These are phyloP conservation scores for Pseudocercospora musae DNA, from an alignment of 2,329 filamentous ascomycete genomes.

Conservation along the genomic window DNA sequence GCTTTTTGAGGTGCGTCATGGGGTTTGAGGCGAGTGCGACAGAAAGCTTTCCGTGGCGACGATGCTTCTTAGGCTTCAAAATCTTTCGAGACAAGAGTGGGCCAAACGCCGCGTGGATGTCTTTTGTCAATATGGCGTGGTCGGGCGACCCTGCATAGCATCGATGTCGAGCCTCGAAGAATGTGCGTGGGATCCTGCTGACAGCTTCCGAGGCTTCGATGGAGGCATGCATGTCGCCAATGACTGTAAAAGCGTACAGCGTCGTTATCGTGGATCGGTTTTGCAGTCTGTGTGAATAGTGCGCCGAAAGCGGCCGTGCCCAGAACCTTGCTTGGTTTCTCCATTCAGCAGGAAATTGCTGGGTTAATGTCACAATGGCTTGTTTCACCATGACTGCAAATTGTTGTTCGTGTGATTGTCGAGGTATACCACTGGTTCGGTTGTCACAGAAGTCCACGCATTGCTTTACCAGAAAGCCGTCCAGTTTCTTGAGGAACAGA, in stretches of 20 bases:
- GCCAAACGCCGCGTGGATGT: slow-evolving; percentile 48
- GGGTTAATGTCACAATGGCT: slow-evolving; percentile 30
- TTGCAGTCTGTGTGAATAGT: slow-evolving; percentile 28
- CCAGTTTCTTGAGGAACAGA: slow-evolving; percentile 35
- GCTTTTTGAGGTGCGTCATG: slow-evolving; percentile 6
- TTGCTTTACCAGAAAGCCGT: slow-evolving; percentile 25
- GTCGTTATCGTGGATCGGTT: slow-evolving; percentile 35
- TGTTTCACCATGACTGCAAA: slow-evolving; percentile 39
- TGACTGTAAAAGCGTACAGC: slow-evolving; percentile 44
- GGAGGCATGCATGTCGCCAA: slow-evolving; percentile 33
- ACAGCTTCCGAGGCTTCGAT: slow-evolving; percentile 28
- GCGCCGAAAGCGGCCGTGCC: slow-evolving; percentile 38
- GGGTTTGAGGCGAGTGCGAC: slow-evolving; percentile 6
- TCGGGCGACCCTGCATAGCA: slow-evolving; percentile 46
- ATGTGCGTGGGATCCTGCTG: slow-evolving; percentile 42
- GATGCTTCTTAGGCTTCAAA: slow-evolving; percentile 9
- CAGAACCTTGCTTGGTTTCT: slow-evolving; percentile 44
- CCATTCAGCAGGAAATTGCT: slow-evolving; percentile 40
- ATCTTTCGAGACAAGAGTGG: slow-evolving; percentile 35
- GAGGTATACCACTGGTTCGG: slow-evolving; percentile 12
- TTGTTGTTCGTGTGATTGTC: slow-evolving; percentile 25
- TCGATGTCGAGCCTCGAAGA: slow-evolving; percentile 45
- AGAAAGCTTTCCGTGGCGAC: slow-evolving; percentile 12
- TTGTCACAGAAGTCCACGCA: slow-evolving; percentile 25
- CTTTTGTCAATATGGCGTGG: slow-evolving; percentile 43